These are phyloP conservation scores for Didymella lethalis DNA, from an alignment of 2,329 filamentous ascomycete genomes.

Conservation along the genomic window DNA sequence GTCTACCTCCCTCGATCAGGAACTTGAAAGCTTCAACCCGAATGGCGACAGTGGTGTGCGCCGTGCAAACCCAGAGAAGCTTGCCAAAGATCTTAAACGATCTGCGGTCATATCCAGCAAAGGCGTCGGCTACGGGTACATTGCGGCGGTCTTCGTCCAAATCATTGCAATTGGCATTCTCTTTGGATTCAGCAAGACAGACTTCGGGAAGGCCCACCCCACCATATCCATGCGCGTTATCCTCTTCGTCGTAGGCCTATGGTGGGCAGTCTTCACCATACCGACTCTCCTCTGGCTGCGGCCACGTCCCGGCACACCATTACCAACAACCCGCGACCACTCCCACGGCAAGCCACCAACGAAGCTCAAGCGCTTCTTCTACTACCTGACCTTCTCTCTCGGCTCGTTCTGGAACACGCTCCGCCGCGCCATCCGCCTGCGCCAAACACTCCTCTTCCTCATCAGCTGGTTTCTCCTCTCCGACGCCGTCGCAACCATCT, in stretches of 20 bases:
- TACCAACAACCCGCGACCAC: constrained; percentile 52
- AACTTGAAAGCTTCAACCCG: constrained; percentile 36
- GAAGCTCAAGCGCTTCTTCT: constrained; percentile 53
- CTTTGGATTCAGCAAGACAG: constrained; percentile 57
- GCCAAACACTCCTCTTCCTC: constrained; percentile 78
- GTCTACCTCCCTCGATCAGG: constrained; percentile 19
- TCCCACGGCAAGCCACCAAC: constrained; percentile 21
- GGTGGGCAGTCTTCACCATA: constrained; percentile 89
- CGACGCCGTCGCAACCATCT: constrained; percentile 90
- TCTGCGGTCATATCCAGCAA: constrained; percentile 87
- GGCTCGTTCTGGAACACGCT: constrained; percentile 80
- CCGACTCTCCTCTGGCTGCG: constrained; percentile 85
- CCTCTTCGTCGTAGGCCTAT: constrained; percentile 80
- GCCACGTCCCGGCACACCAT: constrained; percentile 82
- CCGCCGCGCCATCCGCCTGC: constrained; percentile 71
- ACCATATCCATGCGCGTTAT: constrained; percentile 84
- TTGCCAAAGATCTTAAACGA: constrained; percentile 73
- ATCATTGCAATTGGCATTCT: constrained; percentile 78
- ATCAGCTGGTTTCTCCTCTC: constrained; percentile 90
- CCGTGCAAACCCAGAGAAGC: constrained; percentile 28
- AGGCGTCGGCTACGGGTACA: constrained; percentile 90
- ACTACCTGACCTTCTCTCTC: constrained; percentile 84
- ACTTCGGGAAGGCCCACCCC: constrained; percentile 68
- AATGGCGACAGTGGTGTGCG: constrained; percentile 31
- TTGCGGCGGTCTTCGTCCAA: constrained; percentile 81